Percentiles rank a stretch among this genome's conserved stretches.
Evolutionary conservation across 805 yeast species (phyloP).

Genomic region (Kuraishia floccosa): DNA sequence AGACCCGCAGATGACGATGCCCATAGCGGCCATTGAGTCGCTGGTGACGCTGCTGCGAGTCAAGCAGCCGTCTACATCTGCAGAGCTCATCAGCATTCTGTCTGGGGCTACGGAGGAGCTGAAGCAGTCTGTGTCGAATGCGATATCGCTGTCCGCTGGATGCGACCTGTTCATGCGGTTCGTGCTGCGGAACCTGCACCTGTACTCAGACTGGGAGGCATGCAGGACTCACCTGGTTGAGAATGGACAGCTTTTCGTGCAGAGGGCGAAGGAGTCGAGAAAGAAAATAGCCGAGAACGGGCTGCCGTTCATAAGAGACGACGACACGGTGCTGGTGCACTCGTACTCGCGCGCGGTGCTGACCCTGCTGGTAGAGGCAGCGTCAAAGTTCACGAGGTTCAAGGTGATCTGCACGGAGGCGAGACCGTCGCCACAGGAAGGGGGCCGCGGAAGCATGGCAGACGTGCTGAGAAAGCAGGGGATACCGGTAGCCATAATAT

Average conservation of each 20-base stretch:
- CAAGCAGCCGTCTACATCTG: slow-evolving; percentile 86
- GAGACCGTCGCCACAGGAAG: slow-evolving; percentile 73
- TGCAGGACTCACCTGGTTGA: slow-evolving; percentile 82
- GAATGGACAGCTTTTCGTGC: slow-evolving; percentile 85
- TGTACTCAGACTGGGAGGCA: slow-evolving; percentile 90
- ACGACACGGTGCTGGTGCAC: slow-evolving; percentile 82
- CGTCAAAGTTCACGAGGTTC: slow-evolving; percentile 68
- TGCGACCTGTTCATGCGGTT: slow-evolving; percentile 94
- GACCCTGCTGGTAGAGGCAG: slow-evolving; percentile 66
- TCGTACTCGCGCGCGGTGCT: slow-evolving; percentile 87
- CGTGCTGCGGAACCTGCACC: slow-evolving; percentile 78
- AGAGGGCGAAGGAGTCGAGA: slow-evolving; percentile 86
- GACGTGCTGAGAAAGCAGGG: slow-evolving; percentile 52
- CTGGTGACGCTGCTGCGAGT: slow-evolving; percentile 72
- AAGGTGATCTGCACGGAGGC: slow-evolving; percentile 91
- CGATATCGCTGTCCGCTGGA: slow-evolving; percentile 91
- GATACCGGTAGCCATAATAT: slow-evolving; percentile 80
- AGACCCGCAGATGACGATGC: slow-evolving; percentile 97
- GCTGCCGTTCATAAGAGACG: slow-evolving; percentile 81
- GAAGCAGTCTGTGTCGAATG: slow-evolving; percentile 75
- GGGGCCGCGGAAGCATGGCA: slow-evolving; percentile 72
- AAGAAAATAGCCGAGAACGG: slow-evolving; percentile 83
- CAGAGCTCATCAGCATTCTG: slow-evolving; percentile 78
- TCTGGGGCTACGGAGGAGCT: slow-evolving; percentile 66
- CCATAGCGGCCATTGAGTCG: slow-evolving; percentile 96